Evolutionary conservation across 352 stramenopile genomes (phyloP).

Genomic region (Phytophthora melonis): DNA sequence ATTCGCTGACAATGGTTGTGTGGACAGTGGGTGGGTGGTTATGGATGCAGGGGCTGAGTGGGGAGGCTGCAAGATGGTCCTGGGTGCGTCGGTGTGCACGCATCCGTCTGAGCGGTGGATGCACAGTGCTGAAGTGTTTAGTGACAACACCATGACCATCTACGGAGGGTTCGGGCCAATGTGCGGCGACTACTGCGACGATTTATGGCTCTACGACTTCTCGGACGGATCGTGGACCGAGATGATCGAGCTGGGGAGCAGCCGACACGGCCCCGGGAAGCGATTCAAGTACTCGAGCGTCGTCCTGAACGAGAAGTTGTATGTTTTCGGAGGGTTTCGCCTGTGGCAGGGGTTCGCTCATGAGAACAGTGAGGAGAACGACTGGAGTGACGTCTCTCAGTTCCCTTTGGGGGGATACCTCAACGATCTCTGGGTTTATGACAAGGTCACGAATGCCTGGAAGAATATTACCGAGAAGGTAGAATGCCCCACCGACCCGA

Average conservation of each 20-base stretch:
- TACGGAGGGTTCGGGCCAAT: conserved; percentile 94
- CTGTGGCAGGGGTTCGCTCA: conserved; percentile 96
- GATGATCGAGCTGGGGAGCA: conserved; percentile 80
- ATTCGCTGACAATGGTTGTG: conserved; percentile 89
- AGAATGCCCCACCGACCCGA: conserved; percentile 53
- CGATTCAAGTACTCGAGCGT: conserved; percentile 94
- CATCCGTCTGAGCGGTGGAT: conserved; percentile 91
- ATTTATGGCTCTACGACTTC: conserved; percentile 97
- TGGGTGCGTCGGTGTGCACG: conserved; percentile 89
- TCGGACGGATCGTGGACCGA: conserved; percentile 91
- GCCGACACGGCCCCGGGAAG: conserved; percentile 76
- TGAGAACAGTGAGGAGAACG: conserved; percentile 90
- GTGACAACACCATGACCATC: conserved; percentile 91
- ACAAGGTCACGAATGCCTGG: conserved; percentile 73
- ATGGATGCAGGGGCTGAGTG: conserved; percentile 89
- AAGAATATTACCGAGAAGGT: conserved; percentile 74
- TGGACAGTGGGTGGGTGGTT: conserved; percentile 83
- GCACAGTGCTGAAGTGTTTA: conserved; percentile 91
- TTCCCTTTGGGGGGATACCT: conserved; percentile 94
- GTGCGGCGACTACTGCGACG: conserved; percentile 97
- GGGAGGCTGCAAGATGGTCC: conserved; percentile 91
- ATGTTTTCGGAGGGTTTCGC: conserved; percentile 93
- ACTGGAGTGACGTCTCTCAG: conserved; percentile 80
- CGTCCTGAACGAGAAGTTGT: conserved; percentile 63
- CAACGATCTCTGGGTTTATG: conserved; percentile 94